These are phyloP conservation scores for Clitoria ternatea DNA, from an alignment of 306 rosid genomes.

Conservation along the genomic window DNA sequence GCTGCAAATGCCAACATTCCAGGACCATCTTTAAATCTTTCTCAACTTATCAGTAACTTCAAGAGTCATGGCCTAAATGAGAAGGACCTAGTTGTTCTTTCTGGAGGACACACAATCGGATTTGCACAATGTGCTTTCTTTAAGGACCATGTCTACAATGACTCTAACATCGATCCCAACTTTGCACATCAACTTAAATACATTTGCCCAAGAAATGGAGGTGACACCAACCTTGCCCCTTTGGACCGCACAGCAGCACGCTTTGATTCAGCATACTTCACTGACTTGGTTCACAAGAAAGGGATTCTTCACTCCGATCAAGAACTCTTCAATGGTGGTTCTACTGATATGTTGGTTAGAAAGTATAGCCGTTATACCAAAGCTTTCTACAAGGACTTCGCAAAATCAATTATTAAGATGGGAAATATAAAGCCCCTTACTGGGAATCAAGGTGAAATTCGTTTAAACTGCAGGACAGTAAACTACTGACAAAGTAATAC, in stretches of 20 bases:
- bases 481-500: not conserved
- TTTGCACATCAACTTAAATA: constrained; percentile 19
- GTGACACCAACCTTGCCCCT: constrained; percentile 38
- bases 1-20: constrained; percentile 36
- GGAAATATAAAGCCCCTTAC: constrained; percentile 48
- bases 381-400: constrained; percentile 29
- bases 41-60: constrained; percentile 32
- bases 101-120: constrained; percentile 48
- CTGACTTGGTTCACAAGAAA: constrained; percentile 18
- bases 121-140: constrained; percentile 25
- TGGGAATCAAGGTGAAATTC: constrained; percentile 39
- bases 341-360: constrained; percentile 24
- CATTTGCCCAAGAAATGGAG: constrained; percentile 35
- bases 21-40: constrained; percentile 19
- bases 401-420: constrained; percentile 42
- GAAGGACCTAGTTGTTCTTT: constrained; percentile 39
- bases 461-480: constrained; percentile 39
- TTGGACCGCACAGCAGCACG: constrained; percentile 24
- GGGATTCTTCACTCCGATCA: constrained; percentile 54
- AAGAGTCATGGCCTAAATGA: constrained; percentile 36
- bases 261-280: constrained; percentile 25
- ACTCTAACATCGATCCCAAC: constrained; percentile 24
- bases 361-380: constrained; percentile 4
- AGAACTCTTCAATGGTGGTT: constrained; percentile 37
- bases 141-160: constrained; percentile 27